phyloP scores from a whole-genome alignment of 2,329 filamentous ascomycete species.

The Aspergillus pseudoviridinutans region DNA sequence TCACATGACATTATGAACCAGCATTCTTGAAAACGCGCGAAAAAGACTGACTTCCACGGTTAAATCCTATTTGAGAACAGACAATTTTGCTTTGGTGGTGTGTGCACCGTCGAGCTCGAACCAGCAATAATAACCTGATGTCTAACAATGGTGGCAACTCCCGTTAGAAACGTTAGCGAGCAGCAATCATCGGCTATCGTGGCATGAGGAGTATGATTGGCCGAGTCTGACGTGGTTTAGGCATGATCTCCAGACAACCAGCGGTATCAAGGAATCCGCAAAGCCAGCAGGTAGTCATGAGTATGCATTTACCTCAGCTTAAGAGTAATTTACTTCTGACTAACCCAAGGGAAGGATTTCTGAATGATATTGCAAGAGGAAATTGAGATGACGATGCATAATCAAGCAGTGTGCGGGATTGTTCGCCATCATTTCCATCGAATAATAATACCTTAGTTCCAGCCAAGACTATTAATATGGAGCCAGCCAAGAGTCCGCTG shows the following conservation, averaged over 20 bases:
- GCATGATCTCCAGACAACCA: conserved; percentile 8
- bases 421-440: not conserved
- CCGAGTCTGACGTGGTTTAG: conserved; percentile 1
- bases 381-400: not conserved
- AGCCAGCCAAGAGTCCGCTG: not conserved
- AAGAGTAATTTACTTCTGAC: not conserved
- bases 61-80: conserved; percentile 2
- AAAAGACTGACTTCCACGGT: not conserved
- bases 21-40: not conserved
- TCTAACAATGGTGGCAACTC: not conserved
- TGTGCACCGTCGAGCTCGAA: conserved; percentile 11
- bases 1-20: not conserved
- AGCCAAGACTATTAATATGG: not conserved
- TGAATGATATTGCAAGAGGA: not conserved
- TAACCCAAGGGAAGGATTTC: not conserved
- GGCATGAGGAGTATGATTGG: conserved; percentile 10
- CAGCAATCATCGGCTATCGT: conserved; percentile 11
- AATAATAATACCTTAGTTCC: not conserved
- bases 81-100: conserved; percentile 7
- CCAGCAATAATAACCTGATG: not conserved
- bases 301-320: not conserved
- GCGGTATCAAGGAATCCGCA: conserved; percentile 8
- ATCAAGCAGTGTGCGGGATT: not conserved
- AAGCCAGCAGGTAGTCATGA: not conserved
- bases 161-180: not conserved